Percentiles rank a stretch among this genome's conserved stretches.
These are phyloP conservation scores for Suillus bovinus DNA, from an alignment of 768 basidiomycete genomes.

Conservation along the genomic window DNA sequence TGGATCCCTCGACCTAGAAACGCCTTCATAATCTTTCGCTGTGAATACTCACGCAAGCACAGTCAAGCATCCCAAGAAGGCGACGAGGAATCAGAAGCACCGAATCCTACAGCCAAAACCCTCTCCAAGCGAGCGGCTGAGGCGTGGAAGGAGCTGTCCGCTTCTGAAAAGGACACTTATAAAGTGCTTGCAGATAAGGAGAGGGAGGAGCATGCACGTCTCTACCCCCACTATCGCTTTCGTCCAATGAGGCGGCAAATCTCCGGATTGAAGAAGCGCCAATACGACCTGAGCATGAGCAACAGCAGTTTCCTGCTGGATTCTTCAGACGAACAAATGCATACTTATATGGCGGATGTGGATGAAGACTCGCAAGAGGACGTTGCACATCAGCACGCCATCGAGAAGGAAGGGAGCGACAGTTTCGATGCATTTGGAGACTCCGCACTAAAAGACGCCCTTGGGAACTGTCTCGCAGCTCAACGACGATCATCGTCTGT, in stretches of 20 bases:
- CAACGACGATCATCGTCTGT: conserved; percentile 14
- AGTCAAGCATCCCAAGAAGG: conserved; percentile 37
- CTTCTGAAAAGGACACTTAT: conserved; percentile 49
- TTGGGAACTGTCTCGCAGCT: not conserved
- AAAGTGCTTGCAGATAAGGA: conserved; percentile 54
- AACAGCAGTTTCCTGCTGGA: conserved; percentile 9
- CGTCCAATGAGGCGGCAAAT: conserved; percentile 48
- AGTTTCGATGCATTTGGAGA: not conserved
- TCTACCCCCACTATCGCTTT: conserved; percentile 65
- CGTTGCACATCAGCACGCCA: not conserved
- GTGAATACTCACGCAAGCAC: conserved; percentile 56
- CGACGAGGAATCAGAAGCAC: conserved; percentile 26
- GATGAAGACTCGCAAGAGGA: not conserved
- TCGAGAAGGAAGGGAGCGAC: conserved; percentile 1
- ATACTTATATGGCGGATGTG: not conserved
- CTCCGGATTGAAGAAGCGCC: conserved; percentile 20
- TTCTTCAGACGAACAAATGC: conserved; percentile 6
- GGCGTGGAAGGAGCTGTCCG: conserved; percentile 65
- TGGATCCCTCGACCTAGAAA: conserved; percentile 71
- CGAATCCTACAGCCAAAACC: conserved; percentile 42
- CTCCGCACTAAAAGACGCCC: not conserved
- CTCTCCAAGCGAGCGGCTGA: conserved; percentile 79
- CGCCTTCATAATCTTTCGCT: conserved; percentile 73
- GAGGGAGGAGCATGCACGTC: conserved; percentile 54
- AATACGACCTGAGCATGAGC: conserved; percentile 20